Evolutionary conservation across 495 filamentous ascomycete genomes (phyloP).

Genomic region (Neurospora sp.): DNA sequence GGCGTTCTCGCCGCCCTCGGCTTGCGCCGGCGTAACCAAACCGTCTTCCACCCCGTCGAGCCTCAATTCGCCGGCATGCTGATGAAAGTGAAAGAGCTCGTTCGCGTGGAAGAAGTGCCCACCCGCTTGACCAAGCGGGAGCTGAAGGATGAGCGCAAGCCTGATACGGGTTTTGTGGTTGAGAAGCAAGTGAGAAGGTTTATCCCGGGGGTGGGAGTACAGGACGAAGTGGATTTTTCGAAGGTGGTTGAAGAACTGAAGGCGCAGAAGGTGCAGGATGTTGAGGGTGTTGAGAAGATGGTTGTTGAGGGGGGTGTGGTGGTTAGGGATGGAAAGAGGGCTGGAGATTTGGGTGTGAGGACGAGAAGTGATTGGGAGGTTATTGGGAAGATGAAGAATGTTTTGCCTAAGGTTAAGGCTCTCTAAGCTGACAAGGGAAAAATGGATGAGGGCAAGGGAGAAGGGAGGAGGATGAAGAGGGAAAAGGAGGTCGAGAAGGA

Average conservation of each 20-base stretch:
- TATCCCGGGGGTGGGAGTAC: not conserved
- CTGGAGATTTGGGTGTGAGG: not conserved
- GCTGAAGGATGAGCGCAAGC: conserved; percentile 61
- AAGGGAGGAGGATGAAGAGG: not conserved
- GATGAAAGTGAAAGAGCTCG: conserved; percentile 94
- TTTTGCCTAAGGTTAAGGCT: not conserved
- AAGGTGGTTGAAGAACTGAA: not conserved
- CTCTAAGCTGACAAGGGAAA: too few species aligned
- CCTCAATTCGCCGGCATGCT: conserved; percentile 85
- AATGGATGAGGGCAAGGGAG: not conserved
- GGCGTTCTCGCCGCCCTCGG: conserved; percentile 85
- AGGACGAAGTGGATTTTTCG: not conserved
- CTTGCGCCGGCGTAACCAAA: conserved; percentile 73
- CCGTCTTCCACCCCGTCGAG: conserved; percentile 85
- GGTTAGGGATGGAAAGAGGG: not conserved
- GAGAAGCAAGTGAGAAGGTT: conserved; percentile 41
- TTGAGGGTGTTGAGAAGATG: not conserved
- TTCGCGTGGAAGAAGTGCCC: conserved; percentile 77
- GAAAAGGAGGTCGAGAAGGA: not conserved
- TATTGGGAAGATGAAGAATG: not conserved
- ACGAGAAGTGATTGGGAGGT: not conserved
- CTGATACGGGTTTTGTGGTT: conserved; percentile 76
- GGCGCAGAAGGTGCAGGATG: not conserved
- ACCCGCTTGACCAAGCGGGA: conserved; percentile 57
- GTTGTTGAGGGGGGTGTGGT: conserved; percentile 1